Evolutionary conservation across 371 early-diverging fungal species (phyloP), one percentile per base, ranked within the genome.

Genomic region (Parasitella parasitica): DNA sequence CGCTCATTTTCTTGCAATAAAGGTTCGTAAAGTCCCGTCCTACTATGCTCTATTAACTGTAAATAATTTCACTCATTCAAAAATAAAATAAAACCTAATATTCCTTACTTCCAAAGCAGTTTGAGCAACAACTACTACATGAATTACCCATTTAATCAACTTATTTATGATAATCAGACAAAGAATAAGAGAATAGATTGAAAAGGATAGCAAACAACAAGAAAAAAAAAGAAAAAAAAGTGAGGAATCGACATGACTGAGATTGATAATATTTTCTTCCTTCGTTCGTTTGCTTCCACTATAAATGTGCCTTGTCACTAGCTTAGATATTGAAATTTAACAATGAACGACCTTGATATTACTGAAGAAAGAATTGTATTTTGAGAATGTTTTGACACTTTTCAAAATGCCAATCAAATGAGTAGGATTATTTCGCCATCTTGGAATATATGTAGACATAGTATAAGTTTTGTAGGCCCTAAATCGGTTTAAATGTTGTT

Each of bases 1-100:
- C 92, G 86, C 66, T 94, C 95, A 68, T 89, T 89, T 57, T 92
- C 93, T 69, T 89, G 89, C 56, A 93, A 78, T 56, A 93, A 67
- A 16, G 93, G 91, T 66, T 93, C 93, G 70, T 91, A 89, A 30
- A 84, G 73, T 53, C 80, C 82, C 27, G 69, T 72, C 46, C 75
- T 62, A 59, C 64, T 70, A 32, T 68, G 72, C 61, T 77, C 83
- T 83, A 58, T 34, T 20, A 18, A 38, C 16, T 38, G 15, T 2
- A 38, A 38, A 38, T 6, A 41, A 41, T 11, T 43, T 20, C 37
- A 36, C 15, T 15, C 43, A 43, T 24, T 13, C 0, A 6, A 27
- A 22, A 52, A 27, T n/a, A n/a, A n/a, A n/a, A n/a, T n/a, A n/a
- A 52, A 54, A 50, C 1, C 46, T 39, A 54, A 37, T n/a, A 63